A percentile compares a stretch with the other conserved stretches of the same genome.
phyloP scores from a whole-genome alignment of 2,329 filamentous ascomycete species.

The Hypoxylon sp. region DNA sequence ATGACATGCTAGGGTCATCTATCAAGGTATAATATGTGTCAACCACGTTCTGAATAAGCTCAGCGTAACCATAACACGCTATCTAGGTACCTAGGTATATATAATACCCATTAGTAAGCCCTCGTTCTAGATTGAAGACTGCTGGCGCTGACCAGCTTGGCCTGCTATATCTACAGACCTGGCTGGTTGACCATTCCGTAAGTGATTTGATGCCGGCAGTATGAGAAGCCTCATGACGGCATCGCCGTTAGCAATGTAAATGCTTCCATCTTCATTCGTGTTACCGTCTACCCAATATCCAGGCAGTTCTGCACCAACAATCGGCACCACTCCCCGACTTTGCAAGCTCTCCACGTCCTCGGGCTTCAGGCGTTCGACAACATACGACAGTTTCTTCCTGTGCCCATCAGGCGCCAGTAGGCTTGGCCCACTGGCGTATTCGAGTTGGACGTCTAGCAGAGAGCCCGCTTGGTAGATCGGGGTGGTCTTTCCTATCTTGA shows the following conservation, averaged over 20 bases:
- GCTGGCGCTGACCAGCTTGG: too few relatives aligned
- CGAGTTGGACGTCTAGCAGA: slow-evolving; percentile 34
- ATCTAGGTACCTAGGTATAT: too few relatives aligned
- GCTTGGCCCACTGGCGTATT: slow-evolving; percentile 23
- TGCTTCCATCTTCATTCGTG: slow-evolving; percentile 19
- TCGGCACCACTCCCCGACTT: not conserved
- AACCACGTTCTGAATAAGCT: too few relatives aligned
- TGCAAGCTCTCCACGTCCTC: slow-evolving; percentile 5
- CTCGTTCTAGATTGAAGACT: too few relatives aligned
- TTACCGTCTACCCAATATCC: slow-evolving; percentile 17
- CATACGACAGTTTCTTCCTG: slow-evolving; percentile 20
- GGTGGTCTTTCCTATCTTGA: slow-evolving; percentile 18
- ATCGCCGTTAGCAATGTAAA: slow-evolving; percentile 30
- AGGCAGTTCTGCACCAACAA: slow-evolving; percentile 7
- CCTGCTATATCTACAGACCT: not conserved
- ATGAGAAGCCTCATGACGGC: slow-evolving; percentile 23
- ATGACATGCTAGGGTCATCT: too few relatives aligned
- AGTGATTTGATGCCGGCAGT: not conserved
- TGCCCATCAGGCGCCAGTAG: not conserved
- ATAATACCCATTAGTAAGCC: too few relatives aligned
- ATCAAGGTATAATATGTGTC: too few relatives aligned
- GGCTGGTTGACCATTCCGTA: too few relatives aligned
- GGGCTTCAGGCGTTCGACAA: slow-evolving; percentile 10
- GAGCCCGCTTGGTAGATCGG: slow-evolving; percentile 28
- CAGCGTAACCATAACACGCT: too few relatives aligned